phyloP scores from a whole-genome alignment of 2,329 filamentous ascomycete genomes.

The Neobulgaria alba region DNA sequence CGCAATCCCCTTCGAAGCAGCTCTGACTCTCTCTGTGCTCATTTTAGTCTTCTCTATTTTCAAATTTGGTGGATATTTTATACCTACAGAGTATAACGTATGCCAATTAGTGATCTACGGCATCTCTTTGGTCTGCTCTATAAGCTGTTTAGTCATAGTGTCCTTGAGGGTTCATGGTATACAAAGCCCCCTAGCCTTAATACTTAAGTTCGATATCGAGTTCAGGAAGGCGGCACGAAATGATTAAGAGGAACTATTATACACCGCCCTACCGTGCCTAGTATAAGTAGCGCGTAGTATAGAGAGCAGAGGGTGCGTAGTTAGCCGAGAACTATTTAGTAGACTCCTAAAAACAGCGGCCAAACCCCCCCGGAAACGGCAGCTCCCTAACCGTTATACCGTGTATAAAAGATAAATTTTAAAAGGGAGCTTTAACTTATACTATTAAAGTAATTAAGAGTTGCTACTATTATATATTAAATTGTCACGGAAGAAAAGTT shows the following conservation, averaged over 20 bases:
- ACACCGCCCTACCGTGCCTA: no score
- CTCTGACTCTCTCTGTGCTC: background rate
- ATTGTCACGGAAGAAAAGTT: no score
- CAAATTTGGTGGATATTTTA: background rate
- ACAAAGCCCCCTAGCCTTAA: background rate
- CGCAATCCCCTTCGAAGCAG: background rate
- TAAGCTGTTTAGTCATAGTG: background rate
- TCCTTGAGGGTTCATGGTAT: background rate
- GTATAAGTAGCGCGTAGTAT: background rate
- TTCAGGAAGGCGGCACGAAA: no score
- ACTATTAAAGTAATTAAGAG: no score
- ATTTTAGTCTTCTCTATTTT: background rate
- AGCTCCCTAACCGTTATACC: no score
- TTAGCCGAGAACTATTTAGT: background rate
- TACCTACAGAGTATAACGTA: background rate
- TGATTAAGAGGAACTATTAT: no score
- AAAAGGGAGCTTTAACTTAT: no score
- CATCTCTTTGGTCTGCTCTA: background rate
- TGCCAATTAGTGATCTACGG: background rate
- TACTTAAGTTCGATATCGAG: background rate
- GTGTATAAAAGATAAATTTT: no score
- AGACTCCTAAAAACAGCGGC: no score
- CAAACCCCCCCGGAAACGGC: no score
- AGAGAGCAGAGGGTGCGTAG: background rate
- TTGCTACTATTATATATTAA: no score